Evolutionary conservation across 2,329 filamentous ascomycete genomes (phyloP).

Genomic region (Colletotrichum phormii): DNA sequence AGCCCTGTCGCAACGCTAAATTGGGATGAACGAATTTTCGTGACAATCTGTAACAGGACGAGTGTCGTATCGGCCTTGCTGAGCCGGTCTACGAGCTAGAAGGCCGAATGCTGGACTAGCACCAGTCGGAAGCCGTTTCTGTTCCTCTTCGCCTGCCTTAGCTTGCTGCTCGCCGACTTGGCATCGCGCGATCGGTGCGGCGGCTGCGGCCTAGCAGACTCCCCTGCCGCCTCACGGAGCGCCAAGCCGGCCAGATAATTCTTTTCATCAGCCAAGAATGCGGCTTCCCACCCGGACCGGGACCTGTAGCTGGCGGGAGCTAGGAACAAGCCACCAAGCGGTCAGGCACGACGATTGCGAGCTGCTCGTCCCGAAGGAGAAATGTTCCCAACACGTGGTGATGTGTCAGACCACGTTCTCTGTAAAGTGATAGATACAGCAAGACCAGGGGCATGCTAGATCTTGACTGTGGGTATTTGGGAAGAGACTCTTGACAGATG

Average conservation of each 20-base stretch:
- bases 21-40: background rate
- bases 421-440: background rate
- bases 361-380: background rate
- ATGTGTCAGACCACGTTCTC: background rate
- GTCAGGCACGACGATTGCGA: background rate
- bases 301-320: background rate
- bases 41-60: background rate
- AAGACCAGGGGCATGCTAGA: background rate
- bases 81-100: background rate
- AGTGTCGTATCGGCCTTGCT: background rate
- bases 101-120: background rate
- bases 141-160: background rate
- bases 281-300: slow-evolving; percentile 3
- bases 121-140: background rate
- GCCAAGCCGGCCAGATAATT: slow-evolving; percentile 5
- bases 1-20: background rate
- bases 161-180: slow-evolving; percentile 1
- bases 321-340: background rate
- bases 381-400: background rate
- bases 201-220: background rate
- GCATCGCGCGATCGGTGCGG: background rate
- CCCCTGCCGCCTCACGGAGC: background rate
- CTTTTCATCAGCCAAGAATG: slow-evolving; percentile 3
- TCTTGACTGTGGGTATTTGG: background rate
- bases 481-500: background rate